These are phyloP conservation scores for Cadophora gregata DNA, from an alignment of 2,329 filamentous ascomycete species.

Conservation along the genomic window DNA sequence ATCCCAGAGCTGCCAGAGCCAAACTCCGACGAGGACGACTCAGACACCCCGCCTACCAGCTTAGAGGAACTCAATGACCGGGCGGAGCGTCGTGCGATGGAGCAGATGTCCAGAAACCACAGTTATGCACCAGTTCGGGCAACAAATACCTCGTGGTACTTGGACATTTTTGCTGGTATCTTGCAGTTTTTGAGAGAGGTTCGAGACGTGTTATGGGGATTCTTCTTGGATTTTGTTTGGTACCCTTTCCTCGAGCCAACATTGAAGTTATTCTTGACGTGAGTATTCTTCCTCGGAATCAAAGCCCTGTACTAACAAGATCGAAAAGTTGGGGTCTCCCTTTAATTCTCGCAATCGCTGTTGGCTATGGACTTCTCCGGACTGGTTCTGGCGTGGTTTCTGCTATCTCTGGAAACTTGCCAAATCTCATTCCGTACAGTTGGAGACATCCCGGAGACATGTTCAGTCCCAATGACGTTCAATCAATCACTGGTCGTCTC, in stretches of 20 bases:
- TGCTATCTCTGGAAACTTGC: neutral
- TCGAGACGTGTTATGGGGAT: neutral
- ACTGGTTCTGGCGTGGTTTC: neutral
- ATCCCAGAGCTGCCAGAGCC: slow-evolving; percentile 27
- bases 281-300: neutral
- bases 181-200: neutral
- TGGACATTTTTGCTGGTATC: neutral
- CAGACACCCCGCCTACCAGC: neutral
- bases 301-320: neutral
- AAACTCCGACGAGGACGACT: slow-evolving; percentile 12
- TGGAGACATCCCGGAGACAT: slow-evolving; percentile 30
- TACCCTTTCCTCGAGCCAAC: neutral
- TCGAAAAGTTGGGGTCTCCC: neutral
- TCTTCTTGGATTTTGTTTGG: neutral
- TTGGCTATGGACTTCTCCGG: neutral
- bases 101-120: slow-evolving; percentile 8
- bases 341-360: neutral
- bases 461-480: slow-evolving; percentile 32
- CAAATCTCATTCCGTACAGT: slow-evolving; percentile 35
- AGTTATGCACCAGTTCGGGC: neutral
- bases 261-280: neutral
- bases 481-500: slow-evolving; percentile 35
- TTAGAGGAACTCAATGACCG: neutral
- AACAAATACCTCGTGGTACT: neutral
- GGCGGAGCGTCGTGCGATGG: slow-evolving; percentile 8